These are phyloP conservation scores for Macrolepiota albuminosa DNA, from an alignment of 768 basidiomycete species.

Conservation along the genomic window DNA sequence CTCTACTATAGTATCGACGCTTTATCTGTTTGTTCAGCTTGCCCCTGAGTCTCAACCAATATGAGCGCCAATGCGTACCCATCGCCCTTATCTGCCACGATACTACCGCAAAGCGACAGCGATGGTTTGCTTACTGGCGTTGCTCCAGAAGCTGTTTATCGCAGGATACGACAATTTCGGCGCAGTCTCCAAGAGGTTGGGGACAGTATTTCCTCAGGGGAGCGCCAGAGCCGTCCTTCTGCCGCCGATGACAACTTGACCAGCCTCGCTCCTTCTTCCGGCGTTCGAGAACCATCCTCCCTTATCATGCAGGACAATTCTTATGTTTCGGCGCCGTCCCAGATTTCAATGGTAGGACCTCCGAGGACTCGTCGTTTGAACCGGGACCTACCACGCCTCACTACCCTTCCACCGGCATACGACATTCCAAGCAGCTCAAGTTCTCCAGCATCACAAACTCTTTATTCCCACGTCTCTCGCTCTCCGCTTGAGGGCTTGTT, in stretches of 20 bases:
- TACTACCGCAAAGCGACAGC: constrained; percentile 15
- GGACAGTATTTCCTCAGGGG: constrained; percentile 24
- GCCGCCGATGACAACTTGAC: constrained; percentile 35
- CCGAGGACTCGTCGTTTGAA: neutral
- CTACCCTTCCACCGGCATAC: neutral
- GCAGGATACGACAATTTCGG: constrained; percentile 50
- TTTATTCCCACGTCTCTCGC: constrained; percentile 16
- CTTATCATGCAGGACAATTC: neutral
- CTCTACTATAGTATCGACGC: neutral
- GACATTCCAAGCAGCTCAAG: neutral
- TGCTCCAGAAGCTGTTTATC: constrained; percentile 52
- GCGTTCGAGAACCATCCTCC: constrained; percentile 1
- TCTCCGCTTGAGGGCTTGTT: constrained; percentile 21
- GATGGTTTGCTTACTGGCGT: constrained; percentile 13
- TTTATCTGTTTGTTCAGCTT: neutral
- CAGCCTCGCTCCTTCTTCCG: constrained; percentile 18
- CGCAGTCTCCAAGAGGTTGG: constrained; percentile 43
- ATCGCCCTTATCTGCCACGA: constrained; percentile 22
- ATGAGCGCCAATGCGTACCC: constrained; percentile 27
- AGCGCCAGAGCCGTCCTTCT: constrained; percentile 1
- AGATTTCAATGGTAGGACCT: neutral
- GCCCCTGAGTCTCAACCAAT: neutral
- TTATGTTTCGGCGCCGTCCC: neutral
- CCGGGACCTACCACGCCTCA: neutral
- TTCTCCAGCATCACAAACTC: neutral